These are phyloP conservation scores for Nakazawaea holstii DNA, from an alignment of 805 yeast genomes.

Conservation along the genomic window DNA sequence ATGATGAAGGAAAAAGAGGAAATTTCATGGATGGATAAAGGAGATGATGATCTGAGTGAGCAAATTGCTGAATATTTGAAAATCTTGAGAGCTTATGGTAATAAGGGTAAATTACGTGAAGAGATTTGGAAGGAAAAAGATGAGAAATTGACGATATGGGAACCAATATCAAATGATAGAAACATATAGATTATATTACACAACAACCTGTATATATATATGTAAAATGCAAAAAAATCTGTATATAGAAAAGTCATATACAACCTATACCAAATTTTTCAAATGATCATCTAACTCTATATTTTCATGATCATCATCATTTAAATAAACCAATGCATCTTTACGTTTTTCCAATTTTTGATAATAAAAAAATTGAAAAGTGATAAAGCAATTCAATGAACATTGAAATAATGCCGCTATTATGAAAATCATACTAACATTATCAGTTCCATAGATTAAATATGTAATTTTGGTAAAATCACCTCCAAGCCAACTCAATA, in stretches of 20 bases:
- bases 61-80: conserved; percentile 11
- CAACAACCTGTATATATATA: background rate
- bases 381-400: conserved; percentile 65
- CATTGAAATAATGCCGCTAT: conserved; percentile 75
- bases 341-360: conserved; percentile 25
- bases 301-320: conserved; percentile 6
- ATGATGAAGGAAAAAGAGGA: conserved; percentile 9
- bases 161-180: conserved; percentile 7
- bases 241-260: background rate
- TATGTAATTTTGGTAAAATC: conserved; percentile 76
- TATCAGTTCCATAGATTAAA: conserved; percentile 67
- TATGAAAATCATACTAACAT: conserved; percentile 60
- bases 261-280: background rate
- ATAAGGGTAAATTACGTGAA: conserved; percentile 20
- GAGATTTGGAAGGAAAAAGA: conserved; percentile 10
- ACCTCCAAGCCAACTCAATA: conserved; percentile 86
- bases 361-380: conserved; percentile 67
- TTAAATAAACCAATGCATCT: conserved; percentile 10
- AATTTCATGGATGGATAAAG: conserved; percentile 3
- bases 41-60: conserved; percentile 6
- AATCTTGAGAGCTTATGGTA: conserved; percentile 28
- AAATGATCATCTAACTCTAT: conserved; percentile 1
- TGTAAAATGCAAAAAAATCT: background rate
- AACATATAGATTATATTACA: background rate
- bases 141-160: conserved; percentile 6